These are phyloP conservation scores for Ochromonas danica DNA, from an alignment of 108 stramenopile genomes.

Conservation along the genomic window DNA sequence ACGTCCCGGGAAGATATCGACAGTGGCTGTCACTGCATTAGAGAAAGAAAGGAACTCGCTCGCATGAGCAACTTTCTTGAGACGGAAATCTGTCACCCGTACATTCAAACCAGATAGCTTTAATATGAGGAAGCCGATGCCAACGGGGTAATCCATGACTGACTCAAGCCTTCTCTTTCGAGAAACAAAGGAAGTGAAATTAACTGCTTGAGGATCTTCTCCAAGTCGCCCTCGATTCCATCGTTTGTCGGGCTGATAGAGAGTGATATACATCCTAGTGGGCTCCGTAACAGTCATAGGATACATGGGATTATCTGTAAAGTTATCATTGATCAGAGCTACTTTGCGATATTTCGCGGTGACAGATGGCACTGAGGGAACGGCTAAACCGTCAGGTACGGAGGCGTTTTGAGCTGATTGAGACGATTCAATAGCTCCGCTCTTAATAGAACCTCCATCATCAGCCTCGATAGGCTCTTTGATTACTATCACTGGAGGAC, in stretches of 20 bases:
- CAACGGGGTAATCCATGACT: constrained; percentile 6
- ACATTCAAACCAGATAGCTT: constrained; percentile 5
- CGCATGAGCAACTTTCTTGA: background rate
- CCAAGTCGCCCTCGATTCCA: constrained; percentile 21
- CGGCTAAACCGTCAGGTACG: too few relatives aligned
- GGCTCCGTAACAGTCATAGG: constrained; percentile 21
- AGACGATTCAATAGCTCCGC: background rate
- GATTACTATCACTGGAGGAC: constrained; percentile 8
- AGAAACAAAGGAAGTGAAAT: background rate
- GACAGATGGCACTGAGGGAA: too few relatives aligned
- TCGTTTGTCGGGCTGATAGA: constrained; percentile 26
- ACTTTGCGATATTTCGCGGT: background rate
- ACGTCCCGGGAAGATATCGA: constrained; percentile 8
- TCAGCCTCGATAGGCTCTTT: background rate
- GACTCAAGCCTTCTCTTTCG: background rate
- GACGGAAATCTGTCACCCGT: background rate
- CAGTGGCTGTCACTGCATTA: background rate
- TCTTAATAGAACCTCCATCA: background rate
- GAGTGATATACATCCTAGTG: background rate
- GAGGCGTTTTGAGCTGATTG: background rate
- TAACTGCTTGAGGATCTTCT: background rate
- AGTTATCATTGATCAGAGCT: background rate
- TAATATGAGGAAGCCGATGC: constrained; percentile 18
- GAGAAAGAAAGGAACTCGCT: background rate
- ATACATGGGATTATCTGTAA: constrained; percentile 38